Percentiles rank a stretch among this genome's conserved stretches.
Conservation (phyloP, 2,329 filamentous ascomycete genomes). For the Aaosphaeria pasadenensis region DNA sequence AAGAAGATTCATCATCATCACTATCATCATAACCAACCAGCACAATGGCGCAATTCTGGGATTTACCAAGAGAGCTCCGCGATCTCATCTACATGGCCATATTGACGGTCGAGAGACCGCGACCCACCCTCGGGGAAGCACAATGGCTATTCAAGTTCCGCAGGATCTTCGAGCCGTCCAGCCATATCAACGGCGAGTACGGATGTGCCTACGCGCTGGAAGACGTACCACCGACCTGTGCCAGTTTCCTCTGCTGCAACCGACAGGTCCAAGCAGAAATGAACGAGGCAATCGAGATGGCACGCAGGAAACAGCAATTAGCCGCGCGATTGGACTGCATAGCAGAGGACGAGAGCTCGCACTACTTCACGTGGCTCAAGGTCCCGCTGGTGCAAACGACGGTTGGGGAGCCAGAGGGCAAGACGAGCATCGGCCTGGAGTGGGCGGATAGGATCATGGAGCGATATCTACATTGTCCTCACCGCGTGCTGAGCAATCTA, state of each 20-base stretch:
- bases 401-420: slow-evolving; percentile 1
- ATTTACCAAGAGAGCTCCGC: slow-evolving; percentile 30
- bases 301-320: slow-evolving; percentile 12
- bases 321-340: slow-evolving; percentile 28
- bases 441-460: slow-evolving; percentile 15
- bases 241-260: slow-evolving; percentile 25
- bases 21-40: background rate
- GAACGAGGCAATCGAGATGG: slow-evolving; percentile 15
- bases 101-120: slow-evolving; percentile 18
- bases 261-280: slow-evolving; percentile 30
- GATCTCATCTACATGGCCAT: slow-evolving; percentile 31
- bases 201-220: slow-evolving; percentile 23
- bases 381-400: slow-evolving; percentile 25
- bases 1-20: too few species aligned
- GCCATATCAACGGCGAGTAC: slow-evolving; percentile 16
- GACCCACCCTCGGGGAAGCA: slow-evolving; percentile 15
- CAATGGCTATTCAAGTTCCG: slow-evolving; percentile 14
- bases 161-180: slow-evolving; percentile 12
- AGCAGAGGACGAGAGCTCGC: slow-evolving; percentile 22
- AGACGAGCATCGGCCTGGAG: slow-evolving; percentile 6
- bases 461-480: slow-evolving; percentile 6
- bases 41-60: slow-evolving; percentile 22
- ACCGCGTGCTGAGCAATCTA: slow-evolving; percentile 6
- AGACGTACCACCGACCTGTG: slow-evolving; percentile 22
- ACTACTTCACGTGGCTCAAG: slow-evolving; percentile 31